Evolutionary conservation across 2,329 filamentous ascomycete species (phyloP).

Genomic region (Mycosphaerelloides madeirae): DNA sequence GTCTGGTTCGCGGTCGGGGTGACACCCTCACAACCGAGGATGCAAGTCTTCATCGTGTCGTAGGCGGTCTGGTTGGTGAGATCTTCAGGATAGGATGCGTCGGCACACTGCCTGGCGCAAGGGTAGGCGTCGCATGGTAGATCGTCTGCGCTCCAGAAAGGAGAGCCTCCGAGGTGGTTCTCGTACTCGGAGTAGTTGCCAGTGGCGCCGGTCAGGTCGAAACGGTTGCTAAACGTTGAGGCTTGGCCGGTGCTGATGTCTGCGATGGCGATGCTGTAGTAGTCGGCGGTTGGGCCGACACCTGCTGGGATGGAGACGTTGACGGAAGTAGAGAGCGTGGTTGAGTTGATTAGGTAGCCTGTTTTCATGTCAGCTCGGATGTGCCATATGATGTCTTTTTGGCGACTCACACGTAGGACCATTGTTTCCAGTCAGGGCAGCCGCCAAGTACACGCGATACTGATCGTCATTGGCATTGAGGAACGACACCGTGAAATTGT

Average conservation of each 20-base stretch:
- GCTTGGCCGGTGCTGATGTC: constrained; percentile 22
- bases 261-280: constrained; percentile 30
- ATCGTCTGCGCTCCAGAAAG: constrained; percentile 28
- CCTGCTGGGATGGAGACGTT: constrained; percentile 30
- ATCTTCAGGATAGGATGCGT: constrained; percentile 25
- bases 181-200: constrained; percentile 30
- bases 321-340: constrained; percentile 23
- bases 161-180: constrained; percentile 23
- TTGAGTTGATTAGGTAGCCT: constrained; percentile 34
- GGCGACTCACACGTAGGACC: constrained; percentile 28
- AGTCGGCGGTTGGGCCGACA: constrained; percentile 29
- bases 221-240: constrained; percentile 25
- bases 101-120: constrained; percentile 30
- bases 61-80: constrained; percentile 22
- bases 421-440: constrained; percentile 28
- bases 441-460: constrained; percentile 34
- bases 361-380: background rate
- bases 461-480: constrained; percentile 23
- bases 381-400: background rate
- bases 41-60: constrained; percentile 27
- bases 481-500: constrained; percentile 32
- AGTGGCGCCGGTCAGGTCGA: constrained; percentile 26
- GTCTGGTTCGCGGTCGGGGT: constrained; percentile 14
- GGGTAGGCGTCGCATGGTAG: constrained; percentile 27
- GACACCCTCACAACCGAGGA: constrained; percentile 28